Conservation (phyloP, 2,329 filamentous ascomycete genomes). For the Coniochaeta pulveracea region DNA sequence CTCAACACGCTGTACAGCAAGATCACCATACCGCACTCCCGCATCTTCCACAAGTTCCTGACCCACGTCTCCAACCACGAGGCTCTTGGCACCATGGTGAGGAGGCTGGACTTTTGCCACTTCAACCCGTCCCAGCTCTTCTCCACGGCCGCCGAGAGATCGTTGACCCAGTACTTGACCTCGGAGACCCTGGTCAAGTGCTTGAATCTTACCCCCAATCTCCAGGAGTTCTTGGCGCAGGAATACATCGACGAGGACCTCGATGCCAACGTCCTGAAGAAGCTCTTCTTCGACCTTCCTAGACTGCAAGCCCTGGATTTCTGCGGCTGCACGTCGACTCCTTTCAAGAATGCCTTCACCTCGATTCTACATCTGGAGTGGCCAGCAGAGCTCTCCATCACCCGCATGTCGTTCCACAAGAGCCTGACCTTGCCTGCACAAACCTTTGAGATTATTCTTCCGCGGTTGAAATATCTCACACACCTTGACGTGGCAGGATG, state of each 20-base stretch:
- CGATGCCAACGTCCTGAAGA: slow-evolving; percentile 53
- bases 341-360: slow-evolving; percentile 56
- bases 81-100: slow-evolving; percentile 61
- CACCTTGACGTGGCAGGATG: slow-evolving; percentile 75
- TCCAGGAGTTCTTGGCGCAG: slow-evolving; percentile 69
- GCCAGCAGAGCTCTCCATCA: slow-evolving; percentile 46
- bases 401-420: slow-evolving; percentile 66
- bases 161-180: slow-evolving; percentile 65
- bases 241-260: slow-evolving; percentile 74
- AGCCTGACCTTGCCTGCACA: slow-evolving; percentile 58
- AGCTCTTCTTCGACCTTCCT: slow-evolving; percentile 57
- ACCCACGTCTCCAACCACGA: slow-evolving; percentile 56
- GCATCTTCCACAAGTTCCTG: slow-evolving; percentile 74
- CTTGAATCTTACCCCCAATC: slow-evolving; percentile 57
- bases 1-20: slow-evolving; percentile 65
- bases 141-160: slow-evolving; percentile 62
- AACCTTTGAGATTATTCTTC: slow-evolving; percentile 59
- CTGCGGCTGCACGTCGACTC: slow-evolving; percentile 59
- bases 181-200: slow-evolving; percentile 61
- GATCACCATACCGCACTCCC: slow-evolving; percentile 73
- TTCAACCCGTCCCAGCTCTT: slow-evolving; percentile 74
- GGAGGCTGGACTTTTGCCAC: slow-evolving; percentile 74
- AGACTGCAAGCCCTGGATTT: slow-evolving; percentile 61
- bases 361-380: slow-evolving; percentile 40
- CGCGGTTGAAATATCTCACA: slow-evolving; percentile 58